Base-by-base conservation (phyloP, 176 grass and related monocot species). In the Bolboschoenus planiculmis region DNA sequence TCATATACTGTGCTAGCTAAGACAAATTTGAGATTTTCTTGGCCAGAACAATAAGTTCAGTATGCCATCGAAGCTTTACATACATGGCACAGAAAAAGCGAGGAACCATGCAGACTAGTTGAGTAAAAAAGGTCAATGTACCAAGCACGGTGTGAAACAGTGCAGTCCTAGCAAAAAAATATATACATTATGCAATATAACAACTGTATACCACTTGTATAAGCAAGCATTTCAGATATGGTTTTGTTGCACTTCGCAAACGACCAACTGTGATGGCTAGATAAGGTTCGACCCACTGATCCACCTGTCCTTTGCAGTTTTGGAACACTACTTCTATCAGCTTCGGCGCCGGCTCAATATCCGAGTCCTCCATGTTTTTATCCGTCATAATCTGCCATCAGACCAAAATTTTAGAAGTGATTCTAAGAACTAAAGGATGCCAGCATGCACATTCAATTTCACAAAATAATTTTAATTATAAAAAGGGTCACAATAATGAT, bases 241-340 rank as follows among this genome's bases (percentile, higher is more conserved):
- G 85, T 83, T 86, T 93, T 40, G 92, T 56, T 79, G 94, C 58
- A 48, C 81, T 85, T 78, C 56, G 85, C 79, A 97, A 73, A 10
- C 94, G 87, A 56, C 90, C 86, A 87, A 97, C 88, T 56, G 91
- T 91, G 60, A 97, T 81, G 51, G 78, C 86, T 20, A 97, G 72
- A 79, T 97, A 97, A 55, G 84, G 91, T 44, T 93, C 89, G 51
- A 97, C 89, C 94, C 94, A 97, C 50, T 81, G 94, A 85, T 97
- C 91, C 21, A 93, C 89, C 43, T 87, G 86, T 11, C 94, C 91
- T 88, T 93, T 97, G 72, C 94, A 97, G 77, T 93, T 97, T 68
- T 97, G 94, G 76, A 97, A 90, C 56, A 97, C 40, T n/a, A 97
- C 91, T 85, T 97, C 89, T 58, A 97, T 93, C 24, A 97, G 89